Percentiles rank a stretch among this genome's conserved stretches.
Evolutionary conservation across 768 basidiomycete species (phyloP).

Genomic region (Hypholoma sublateritium): DNA sequence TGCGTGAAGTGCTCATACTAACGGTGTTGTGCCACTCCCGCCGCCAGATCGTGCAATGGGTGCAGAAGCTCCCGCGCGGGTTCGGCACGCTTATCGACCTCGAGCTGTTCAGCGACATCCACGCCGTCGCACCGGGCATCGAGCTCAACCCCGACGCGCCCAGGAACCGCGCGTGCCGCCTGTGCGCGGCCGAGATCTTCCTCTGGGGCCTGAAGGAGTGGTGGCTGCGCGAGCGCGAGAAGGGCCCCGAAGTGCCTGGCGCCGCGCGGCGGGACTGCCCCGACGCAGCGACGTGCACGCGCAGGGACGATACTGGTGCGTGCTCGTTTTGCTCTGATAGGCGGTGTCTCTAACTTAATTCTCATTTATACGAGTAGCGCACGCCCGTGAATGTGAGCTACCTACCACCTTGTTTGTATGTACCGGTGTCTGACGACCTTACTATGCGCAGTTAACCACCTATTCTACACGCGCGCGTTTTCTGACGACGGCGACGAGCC

Average conservation of each 20-base stretch:
- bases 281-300: conserved; percentile 56
- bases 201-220: conserved; percentile 77
- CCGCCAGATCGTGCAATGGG: conserved; percentile 58
- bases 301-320: conserved; percentile 61
- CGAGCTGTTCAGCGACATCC: conserved; percentile 71
- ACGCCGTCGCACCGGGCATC: conserved; percentile 51
- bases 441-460: conserved; percentile 38
- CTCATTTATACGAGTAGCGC: conserved; percentile 39
- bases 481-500: conserved; percentile 7
- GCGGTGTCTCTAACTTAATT: neutral
- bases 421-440: neutral
- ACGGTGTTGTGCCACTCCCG: neutral
- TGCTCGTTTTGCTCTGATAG: conserved; percentile 5
- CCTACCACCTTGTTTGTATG: neutral
- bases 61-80: conserved; percentile 58
- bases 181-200: conserved; percentile 74
- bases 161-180: conserved; percentile 63
- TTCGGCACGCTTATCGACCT: conserved; percentile 68
- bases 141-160: conserved; percentile 60
- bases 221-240: conserved; percentile 80
- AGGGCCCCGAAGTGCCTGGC: conserved; percentile 59
- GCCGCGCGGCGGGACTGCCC: conserved; percentile 66
- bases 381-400: conserved; percentile 74
- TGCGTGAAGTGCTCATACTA: conserved; percentile 11
- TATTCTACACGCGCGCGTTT: conserved; percentile 25